Base-by-base conservation (phyloP, 768 basidiomycete species). In the Lyophyllum shimeji region DNA sequence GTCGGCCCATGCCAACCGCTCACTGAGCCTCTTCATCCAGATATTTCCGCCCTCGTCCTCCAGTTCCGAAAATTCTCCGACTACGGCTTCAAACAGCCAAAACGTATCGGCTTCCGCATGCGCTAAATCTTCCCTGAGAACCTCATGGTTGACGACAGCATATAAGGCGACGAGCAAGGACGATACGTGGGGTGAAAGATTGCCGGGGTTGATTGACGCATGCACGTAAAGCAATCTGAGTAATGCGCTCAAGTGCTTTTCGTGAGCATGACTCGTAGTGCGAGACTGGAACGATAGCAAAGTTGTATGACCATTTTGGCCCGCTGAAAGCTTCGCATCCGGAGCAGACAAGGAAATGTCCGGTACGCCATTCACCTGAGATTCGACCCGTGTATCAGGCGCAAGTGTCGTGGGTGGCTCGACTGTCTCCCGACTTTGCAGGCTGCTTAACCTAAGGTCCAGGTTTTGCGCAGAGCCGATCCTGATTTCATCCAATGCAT, bases 21-120 rank as follows among this genome's bases (percentile, higher is more conserved):
- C 81, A 29, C 85, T 80, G 37, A 93, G 73, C 56, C 76, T 82
- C 49, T 71, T 76, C 72, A 83, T 84, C 89, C 87, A 91, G 23
- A 77, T 42, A 46, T 72, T 78, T 7, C 80, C 82, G 15, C 80
- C 81, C 25, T 85, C 83, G 50, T 87, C 86, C 56, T 86, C 85
- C n/a, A 93, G 66, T 49, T 89, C 90, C 1, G 82, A 75, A 47
- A 92, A 82, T 63, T 92, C 90, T 24, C 84, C 83, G 0, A 90
- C 72, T 61, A 92, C 76, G 0, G 84, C 80, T 67, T 91, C 89
- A 53, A 92, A 87, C 4, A 91, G 63, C 90, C 90, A 93, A 67
- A 93, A 93, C 0, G 86, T 80, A 63, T 93, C 90, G 1, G 90
- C 90, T 67, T 93, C 90, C 4, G 79, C 79, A 66, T 91, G 88